Percentiles rank a stretch among this genome's conserved stretches.
These are phyloP conservation scores for Flaveria bidentis DNA, from an alignment of 129 eudicot genomes.

Conservation along the genomic window DNA sequence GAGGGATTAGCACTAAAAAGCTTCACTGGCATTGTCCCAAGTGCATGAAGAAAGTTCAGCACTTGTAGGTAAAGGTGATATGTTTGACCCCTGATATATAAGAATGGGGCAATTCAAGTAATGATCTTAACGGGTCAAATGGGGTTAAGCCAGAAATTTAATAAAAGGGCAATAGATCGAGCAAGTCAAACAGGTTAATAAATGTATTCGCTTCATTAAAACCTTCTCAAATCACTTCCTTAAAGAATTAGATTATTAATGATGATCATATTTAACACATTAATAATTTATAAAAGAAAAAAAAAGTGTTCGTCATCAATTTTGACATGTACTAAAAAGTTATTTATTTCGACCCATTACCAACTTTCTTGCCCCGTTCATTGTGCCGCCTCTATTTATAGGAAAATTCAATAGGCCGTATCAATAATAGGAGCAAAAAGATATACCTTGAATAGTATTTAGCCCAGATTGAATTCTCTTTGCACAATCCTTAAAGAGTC, in stretches of 20 bases:
- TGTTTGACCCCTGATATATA: background rate
- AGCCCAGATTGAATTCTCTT: slow-evolving; percentile 87
- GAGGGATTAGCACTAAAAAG: background rate
- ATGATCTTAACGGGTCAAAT: background rate
- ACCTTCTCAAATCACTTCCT: background rate
- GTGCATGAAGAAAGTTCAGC: slow-evolving; percentile 10
- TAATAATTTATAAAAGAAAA: background rate
- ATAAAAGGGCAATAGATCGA: background rate
- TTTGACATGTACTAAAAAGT: background rate
- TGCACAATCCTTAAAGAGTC: slow-evolving; percentile 83
- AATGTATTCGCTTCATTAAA: background rate
- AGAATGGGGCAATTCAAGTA: background rate
- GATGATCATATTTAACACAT: background rate
- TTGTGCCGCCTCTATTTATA: slow-evolving; percentile 8
- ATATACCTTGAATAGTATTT: slow-evolving; percentile 64
- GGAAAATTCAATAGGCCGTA: background rate
- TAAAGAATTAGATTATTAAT: background rate
- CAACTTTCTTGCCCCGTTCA: background rate
- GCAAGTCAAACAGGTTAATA: background rate
- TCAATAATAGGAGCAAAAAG: slow-evolving; percentile 2
- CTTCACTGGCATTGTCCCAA: slow-evolving; percentile 17
- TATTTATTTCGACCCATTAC: background rate
- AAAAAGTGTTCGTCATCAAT: slow-evolving; percentile 3
- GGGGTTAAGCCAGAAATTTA: background rate
- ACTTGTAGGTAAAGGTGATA: slow-evolving; percentile 2